phyloP scores from a whole-genome alignment of 1,139 yeast genomes.

The Pneumocystis canis region DNA sequence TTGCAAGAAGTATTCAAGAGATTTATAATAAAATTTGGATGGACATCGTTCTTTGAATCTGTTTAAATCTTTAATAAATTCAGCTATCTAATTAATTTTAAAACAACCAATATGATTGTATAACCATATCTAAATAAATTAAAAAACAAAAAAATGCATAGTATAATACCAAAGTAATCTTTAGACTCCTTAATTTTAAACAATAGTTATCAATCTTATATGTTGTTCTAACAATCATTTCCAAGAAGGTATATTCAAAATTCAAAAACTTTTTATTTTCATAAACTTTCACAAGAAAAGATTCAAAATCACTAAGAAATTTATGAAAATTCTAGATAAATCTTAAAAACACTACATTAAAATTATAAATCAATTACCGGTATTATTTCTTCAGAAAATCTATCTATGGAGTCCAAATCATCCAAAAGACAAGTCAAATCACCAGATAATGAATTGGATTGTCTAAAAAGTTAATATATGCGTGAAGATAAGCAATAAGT shows the following conservation, averaged over 20 bases:
- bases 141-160: neutral
- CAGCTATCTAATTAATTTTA: neutral
- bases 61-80: neutral
- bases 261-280: neutral
- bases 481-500: neutral
- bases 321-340: neutral
- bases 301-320: neutral
- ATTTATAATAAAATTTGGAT: neutral
- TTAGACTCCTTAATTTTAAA: neutral
- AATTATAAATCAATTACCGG: neutral
- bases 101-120: neutral
- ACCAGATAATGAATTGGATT: neutral
- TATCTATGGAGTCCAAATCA: neutral
- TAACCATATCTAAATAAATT: neutral
- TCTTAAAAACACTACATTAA: neutral
- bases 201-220: neutral
- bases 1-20: neutral
- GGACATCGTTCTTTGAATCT: neutral
- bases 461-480: neutral
- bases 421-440: neutral
- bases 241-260: neutral
- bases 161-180: neutral
- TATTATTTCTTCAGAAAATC: neutral
- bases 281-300: neutral
- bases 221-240: neutral